A percentile compares a stretch with the other conserved stretches of the same genome.
These are phyloP conservation scores for Sporothrix inflata DNA, from an alignment of 2,329 filamentous ascomycete species.

Conservation along the genomic window DNA sequence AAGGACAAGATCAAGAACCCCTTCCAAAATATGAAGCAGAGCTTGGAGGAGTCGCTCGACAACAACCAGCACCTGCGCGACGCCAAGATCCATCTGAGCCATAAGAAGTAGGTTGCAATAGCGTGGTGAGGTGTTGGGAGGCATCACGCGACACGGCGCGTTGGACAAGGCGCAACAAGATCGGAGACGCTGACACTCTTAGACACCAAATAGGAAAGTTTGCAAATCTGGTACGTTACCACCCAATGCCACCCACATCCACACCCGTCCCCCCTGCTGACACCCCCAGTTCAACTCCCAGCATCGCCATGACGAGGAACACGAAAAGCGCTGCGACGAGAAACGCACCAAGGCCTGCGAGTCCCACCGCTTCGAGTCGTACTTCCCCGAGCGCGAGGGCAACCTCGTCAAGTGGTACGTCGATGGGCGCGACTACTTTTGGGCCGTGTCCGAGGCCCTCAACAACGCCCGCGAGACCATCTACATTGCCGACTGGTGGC, in stretches of 20 bases:
- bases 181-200: not conserved
- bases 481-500: constrained; percentile 97
- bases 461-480: constrained; percentile 90
- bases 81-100: constrained; percentile 58
- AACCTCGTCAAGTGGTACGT: constrained; percentile 98
- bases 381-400: constrained; percentile 81
- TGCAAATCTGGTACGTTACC: constrained; percentile 57
- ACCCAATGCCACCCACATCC: not conserved
- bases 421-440: constrained; percentile 93
- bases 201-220: constrained; percentile 66
- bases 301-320: constrained; percentile 91
- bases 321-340: constrained; percentile 80
- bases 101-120: constrained; percentile 58
- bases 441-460: constrained; percentile 87
- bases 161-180: not conserved
- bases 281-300: constrained; percentile 71
- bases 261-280: not conserved
- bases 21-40: constrained; percentile 52
- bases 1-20: constrained; percentile 55
- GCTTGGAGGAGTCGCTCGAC: constrained; percentile 59
- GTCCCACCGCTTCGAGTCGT: constrained; percentile 83
- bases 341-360: constrained; percentile 75
- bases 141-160: not conserved
- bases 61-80: constrained; percentile 58
- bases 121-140: not conserved